Evolutionary conservation across 768 basidiomycete genomes (phyloP).

Genomic region (Boletus pseudo-olivaceus): DNA sequence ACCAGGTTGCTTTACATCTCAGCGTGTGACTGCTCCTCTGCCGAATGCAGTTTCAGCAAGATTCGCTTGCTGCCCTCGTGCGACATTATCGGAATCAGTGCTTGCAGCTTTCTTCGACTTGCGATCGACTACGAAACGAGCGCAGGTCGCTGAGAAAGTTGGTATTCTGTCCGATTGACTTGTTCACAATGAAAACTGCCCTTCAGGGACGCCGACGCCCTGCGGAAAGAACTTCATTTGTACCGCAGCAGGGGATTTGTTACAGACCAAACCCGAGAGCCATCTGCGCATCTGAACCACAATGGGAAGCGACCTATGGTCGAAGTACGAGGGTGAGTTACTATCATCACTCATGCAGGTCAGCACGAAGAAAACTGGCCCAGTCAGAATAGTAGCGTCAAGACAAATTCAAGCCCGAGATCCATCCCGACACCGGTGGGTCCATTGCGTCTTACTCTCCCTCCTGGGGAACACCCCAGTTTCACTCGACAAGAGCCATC

Average conservation of each 20-base stretch:
- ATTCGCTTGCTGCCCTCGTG: constrained; percentile 65
- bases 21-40: neutral
- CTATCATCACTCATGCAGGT: neutral
- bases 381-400: constrained; percentile 22
- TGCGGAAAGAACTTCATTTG: constrained; percentile 49
- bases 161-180: constrained; percentile 4
- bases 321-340: constrained; percentile 41
- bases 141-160: constrained; percentile 53
- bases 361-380: neutral
- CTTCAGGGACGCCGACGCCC: constrained; percentile 46
- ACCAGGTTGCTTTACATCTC: neutral
- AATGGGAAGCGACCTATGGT: constrained; percentile 67
- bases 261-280: constrained; percentile 24
- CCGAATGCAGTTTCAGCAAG: constrained; percentile 67
- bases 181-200: constrained; percentile 4
- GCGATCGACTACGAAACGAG: constrained; percentile 37
- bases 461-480: constrained; percentile 48
- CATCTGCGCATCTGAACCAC: constrained; percentile 42
- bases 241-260: constrained; percentile 37
- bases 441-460: constrained; percentile 66
- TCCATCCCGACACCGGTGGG: constrained; percentile 52
- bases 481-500: constrained; percentile 31
- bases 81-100: constrained; percentile 58
- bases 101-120: constrained; percentile 40
- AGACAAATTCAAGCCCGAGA: constrained; percentile 58